Base-by-base conservation (phyloP, 202 grass and related monocot species). In the Carex sylvatica region DNA sequence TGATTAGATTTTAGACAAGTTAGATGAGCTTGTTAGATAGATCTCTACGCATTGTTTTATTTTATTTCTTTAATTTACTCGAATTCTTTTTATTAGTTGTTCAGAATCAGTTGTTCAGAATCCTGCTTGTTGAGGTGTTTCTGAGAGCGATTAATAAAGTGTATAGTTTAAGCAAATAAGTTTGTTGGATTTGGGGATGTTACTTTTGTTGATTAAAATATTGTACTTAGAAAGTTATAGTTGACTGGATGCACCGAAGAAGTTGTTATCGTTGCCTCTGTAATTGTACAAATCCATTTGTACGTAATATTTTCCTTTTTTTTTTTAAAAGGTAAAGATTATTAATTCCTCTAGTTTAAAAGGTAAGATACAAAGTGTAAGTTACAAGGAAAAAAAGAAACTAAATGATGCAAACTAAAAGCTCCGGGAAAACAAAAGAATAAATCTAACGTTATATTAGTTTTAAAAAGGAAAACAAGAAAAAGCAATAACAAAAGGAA, bases 1-100 rank as follows among this genome's bases (percentile, higher is more conserved):
- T 98, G n/a, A 71, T 28, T 40, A 56, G 15, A 58, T 76, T 62
- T 47, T 47, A 71, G 66, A 38, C 15, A 40, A 68, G 36, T n/a
- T 70, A 70, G 66, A 15, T 44, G 18, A 70, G 35, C 2, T 49
- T 12, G 46, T 49, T 13, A 49, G 46, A 49, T 49, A 49, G 46
- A 49, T 49, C 2, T 49, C 10, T 49, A 49, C 11, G 11, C 46
- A 12, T 49, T 49, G 46, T 49, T 49, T 49, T 47, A 0, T 49
- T 46, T 10, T 46, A 13, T 13, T 49, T 49, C 11, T 12, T 49
- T 49, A 13, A 13, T 68, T 61, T 61, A 61, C 20, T 61, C 10
- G 10, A 61, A 61, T 61, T 9, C 20, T 24, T 61, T 61, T 61
- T 61, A 20, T 23, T 61, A 61, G 59, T 61, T 18, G 19, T n/a